Evolutionary conservation across 2,329 filamentous ascomycete species (phyloP).

Genomic region (Xenoacremonium recifei): DNA sequence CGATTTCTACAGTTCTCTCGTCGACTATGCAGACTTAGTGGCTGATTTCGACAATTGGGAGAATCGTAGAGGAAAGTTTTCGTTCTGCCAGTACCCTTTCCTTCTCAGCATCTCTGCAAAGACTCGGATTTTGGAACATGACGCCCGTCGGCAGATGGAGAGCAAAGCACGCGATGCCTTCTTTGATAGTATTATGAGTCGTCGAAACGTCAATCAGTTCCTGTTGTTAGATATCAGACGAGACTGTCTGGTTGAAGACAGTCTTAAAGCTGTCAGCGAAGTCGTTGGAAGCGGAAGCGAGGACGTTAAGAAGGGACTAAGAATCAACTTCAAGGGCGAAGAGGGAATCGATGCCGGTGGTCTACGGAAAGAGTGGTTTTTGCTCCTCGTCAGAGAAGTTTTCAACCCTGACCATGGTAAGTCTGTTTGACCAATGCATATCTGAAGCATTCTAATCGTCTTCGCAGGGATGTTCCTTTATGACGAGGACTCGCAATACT

Average conservation of each 20-base stretch:
- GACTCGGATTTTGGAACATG: slow-evolving; percentile 84
- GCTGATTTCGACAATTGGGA: slow-evolving; percentile 90
- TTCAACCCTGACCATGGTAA: slow-evolving; percentile 87
- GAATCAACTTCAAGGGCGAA: slow-evolving; percentile 83
- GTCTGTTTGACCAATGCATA: slow-evolving; percentile 24
- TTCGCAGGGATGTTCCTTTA: slow-evolving; percentile 80
- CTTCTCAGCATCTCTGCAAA: slow-evolving; percentile 91
- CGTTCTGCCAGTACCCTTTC: slow-evolving; percentile 91
- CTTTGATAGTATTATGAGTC: slow-evolving; percentile 81
- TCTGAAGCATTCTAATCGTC: slow-evolving; percentile 8
- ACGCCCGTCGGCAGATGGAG: slow-evolving; percentile 86
- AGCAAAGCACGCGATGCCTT: slow-evolving; percentile 85
- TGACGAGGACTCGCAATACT: slow-evolving; percentile 85
- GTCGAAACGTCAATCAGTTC: slow-evolving; percentile 72
- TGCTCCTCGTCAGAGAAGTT: slow-evolving; percentile 82
- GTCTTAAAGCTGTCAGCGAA: slow-evolving; percentile 79
- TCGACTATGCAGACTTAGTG: slow-evolving; percentile 84
- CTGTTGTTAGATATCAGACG: slow-evolving; percentile 75
- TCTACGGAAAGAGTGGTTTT: slow-evolving; percentile 90
- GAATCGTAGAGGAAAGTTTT: slow-evolving; percentile 68
- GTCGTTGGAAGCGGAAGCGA: slow-evolving; percentile 77
- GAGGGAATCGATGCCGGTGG: slow-evolving; percentile 91
- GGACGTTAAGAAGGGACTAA: slow-evolving; percentile 86
- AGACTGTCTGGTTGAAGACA: slow-evolving; percentile 87
- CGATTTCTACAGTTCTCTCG: slow-evolving; percentile 82